Evolutionary conservation across 2,329 filamentous ascomycete genomes (phyloP).

Genomic region (Clonostachys rosea): DNA sequence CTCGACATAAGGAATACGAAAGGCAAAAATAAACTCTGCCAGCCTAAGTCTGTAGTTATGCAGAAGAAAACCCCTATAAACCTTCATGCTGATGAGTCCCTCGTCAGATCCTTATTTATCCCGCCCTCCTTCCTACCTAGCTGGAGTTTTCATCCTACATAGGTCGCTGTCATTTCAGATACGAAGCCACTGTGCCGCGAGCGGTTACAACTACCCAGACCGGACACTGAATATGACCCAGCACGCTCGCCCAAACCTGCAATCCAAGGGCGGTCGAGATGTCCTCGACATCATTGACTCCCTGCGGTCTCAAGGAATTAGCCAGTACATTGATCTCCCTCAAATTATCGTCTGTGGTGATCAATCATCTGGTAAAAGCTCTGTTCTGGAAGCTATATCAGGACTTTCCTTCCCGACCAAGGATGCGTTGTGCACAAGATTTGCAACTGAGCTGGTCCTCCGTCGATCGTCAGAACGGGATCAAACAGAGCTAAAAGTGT

Average conservation of each 20-base stretch:
- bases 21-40: too few relatives aligned
- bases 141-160: too few relatives aligned
- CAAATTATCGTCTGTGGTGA: slow-evolving; percentile 56
- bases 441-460: slow-evolving; percentile 58
- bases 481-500: slow-evolving; percentile 22
- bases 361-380: slow-evolving; percentile 60
- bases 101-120: too few relatives aligned
- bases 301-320: slow-evolving; percentile 27
- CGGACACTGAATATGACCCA: background rate
- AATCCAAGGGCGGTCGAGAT: slow-evolving; percentile 20
- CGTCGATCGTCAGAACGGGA: slow-evolving; percentile 28
- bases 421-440: slow-evolving; percentile 55
- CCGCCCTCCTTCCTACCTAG: too few relatives aligned
- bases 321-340: slow-evolving; percentile 31
- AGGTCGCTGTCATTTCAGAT: too few relatives aligned
- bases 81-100: too few relatives aligned
- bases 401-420: slow-evolving; percentile 55
- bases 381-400: slow-evolving; percentile 60
- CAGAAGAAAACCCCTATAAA: too few relatives aligned
- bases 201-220: too few relatives aligned
- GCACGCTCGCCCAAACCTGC: background rate
- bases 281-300: slow-evolving; percentile 32
- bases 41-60: too few relatives aligned
- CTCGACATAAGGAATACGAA: too few relatives aligned
- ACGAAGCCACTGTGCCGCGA: too few relatives aligned